Base-by-base conservation (phyloP, 768 basidiomycete genomes). In the Terana coerulea region DNA sequence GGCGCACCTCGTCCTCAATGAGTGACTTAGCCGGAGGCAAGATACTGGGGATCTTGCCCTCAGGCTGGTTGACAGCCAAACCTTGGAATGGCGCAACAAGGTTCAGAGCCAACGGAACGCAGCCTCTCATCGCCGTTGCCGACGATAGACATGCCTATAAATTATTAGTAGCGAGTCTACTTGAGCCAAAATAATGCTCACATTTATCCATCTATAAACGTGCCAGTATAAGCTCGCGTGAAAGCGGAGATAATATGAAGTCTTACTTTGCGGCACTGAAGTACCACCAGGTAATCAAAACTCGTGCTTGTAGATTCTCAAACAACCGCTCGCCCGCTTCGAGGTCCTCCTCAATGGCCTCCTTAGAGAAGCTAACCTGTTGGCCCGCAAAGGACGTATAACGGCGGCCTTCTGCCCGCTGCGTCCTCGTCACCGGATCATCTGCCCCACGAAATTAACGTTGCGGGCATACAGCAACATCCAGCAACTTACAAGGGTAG, bases 241-340 rank as follows among this genome's bases (percentile, higher is more conserved):
- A 49, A 22, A 39, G 8, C 5, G 35, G 7, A 49, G 39, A 8
- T 40, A 22, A 40, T 12, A 26, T 26, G 25, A 12, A 22, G 12
- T 19, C 46, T 51, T 56, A 81, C 84, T 78, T 83, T 39, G 83
- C 83, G 63, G 88, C 81, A 42, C 77, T 81, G 79, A 84, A 86
- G 58, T 86, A 86, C 65, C 83, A 88, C 83, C 85, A 86, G 9
- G 77, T 77, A 37, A 88, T 67, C 39, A 89, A 72, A 12, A 85
- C 71, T 39, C 76, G 72, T 8, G 85, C 87, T 80, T 88, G 86
- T 5, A 84, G 59, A n/a, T 78, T 72, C 59, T 82, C 78, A 25
- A 85, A 78, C 17, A 81, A 69, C 34, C 80, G 71, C 46, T 80
- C 73, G 35, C 83, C 83, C 1, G 77, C 57, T 17, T 74, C 66